Evolutionary conservation across 345 rosid species (phyloP), one percentile per base, ranked within the genome.

Genomic region (Eucalyptus erythrocorys): DNA sequence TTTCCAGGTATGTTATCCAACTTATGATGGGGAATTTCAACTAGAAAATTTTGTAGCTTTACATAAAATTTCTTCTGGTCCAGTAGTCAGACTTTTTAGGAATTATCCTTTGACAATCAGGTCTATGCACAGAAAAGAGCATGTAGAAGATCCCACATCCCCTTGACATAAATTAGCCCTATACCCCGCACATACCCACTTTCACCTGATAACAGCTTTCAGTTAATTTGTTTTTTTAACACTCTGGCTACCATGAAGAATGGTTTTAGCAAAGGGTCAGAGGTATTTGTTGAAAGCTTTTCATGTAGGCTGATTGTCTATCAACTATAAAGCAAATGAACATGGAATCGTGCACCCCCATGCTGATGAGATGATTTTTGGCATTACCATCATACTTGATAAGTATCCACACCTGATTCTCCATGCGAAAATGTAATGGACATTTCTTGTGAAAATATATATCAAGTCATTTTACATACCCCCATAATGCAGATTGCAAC

Each of bases 401-500:
- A 37, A 76, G 47, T 21, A 76, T 76, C 84, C 9, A 1, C 47
- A 76, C 47, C 84, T 76, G 47, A 76, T 76, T 11, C 84, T 76
- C 30, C 30, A 76, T 6, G 47, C 0, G 5, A 76, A 76, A 76
- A 76, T 1, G 0, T 76, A 37, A 37, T 76, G 47, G 27, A 42
- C 47, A 76, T 19, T 37, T 40, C 15, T 40, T 76, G 84, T 19
- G 84, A 11, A 76, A 76, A 40, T 21, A 22, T 85, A 17, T n/a
- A 24, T 55, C 57, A 30, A 9, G 66, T 34, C 43, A 30, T 53
- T 86, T 26, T 37, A 64, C 92, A 89, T 94, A 97, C 99, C 96
- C 98, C 99, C 85, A 96, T 93, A 89, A 95, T 93, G 93, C 99
- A 97, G 87, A 95, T 93, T 45, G 97, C 97, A 88, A 96, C 88